Evolutionary conservation across 441 rosid species (phyloP), one percentile per base, ranked within the genome.

Genomic region (Metrosideros polymorpha): DNA sequence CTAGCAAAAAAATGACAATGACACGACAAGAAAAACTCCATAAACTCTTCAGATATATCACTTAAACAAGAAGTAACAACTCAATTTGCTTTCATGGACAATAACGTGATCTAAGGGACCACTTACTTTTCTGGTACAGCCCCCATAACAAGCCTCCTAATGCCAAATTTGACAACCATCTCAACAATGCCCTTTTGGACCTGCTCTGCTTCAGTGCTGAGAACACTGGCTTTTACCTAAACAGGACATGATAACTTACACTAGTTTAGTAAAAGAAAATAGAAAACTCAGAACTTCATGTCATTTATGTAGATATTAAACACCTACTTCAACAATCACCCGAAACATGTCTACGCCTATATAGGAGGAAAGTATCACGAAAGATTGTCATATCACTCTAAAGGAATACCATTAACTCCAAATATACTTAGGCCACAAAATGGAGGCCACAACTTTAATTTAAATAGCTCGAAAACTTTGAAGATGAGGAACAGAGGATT

Each of bases 121-220:
- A 89, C 95, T 89, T 89, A 93, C 96, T 87, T 91, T 63, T 91
- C 92, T 0, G 94, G 93, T 43, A 76, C 85, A 84, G 92, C 88
- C 86, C 97, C 96, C 91, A 95, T 94, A 82, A 95, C 93, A 87
- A 95, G 95, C 89, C 89, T 93, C 90, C 89, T 91, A 77, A 92
- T 90, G 56, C 89, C 86, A 82, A 90, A 89, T 89, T 32, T 87
- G 83, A 83, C 86, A 61, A 94, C 90, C 86, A 93, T 89, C 63
- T 95, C 92, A 59, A 94, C 85, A 85, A 93, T 92, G 66, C 95
- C 97, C 86, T 89, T 89, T 2, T 90, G 91, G 87, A 94, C 93
- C 84, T 91, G 93, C 83, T 91, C 94, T 89, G 91, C 90, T 89
- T 93, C 96, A 87, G 86, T 75, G 53, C 89, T 88, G 71, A 92